Evolutionary conservation across 2,329 filamentous ascomycete genomes (phyloP), one percentile per base, ranked within the genome.

Genomic region (Monilinia vaccinii-corymbosi): DNA sequence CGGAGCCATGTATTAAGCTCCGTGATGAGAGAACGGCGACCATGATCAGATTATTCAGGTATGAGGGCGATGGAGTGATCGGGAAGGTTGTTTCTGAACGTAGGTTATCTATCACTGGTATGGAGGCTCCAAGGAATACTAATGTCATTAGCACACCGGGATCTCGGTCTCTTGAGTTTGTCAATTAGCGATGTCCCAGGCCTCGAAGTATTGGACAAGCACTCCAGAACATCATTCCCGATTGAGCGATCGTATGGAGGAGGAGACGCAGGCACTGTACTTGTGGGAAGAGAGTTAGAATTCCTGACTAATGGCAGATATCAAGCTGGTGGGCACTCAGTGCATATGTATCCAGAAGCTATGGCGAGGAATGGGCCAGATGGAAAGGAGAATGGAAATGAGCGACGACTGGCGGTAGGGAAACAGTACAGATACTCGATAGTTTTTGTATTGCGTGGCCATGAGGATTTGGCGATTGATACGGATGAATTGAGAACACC

Each of bases 381-480:
- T 18, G 16, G 34, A 28, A n/a, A 46, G 3, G 51, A 61, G 8
- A 28, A 38, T 21, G 45, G 36, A 23, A 23, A 28, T 1, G 2
- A 23, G 9, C 11, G 10, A 23, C 25, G 44, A 6, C 32, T 34
- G 8, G 31, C 13, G 1, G n/a, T 6, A 6, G 13, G 13, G 21
- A 56, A 36, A 47, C 7, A 48, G 42, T 68, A 65, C 40, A 59
- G 66, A 14, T 68, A 67, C 40, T 69, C 68, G 2, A 64, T 68
- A 32, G 67, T 70, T 13, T 69, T 70, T 53, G 65, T 70, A n/a
- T 52, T 68, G 31, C 58, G 66, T 40, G 67, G 67, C 8, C 66
- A 70, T 56, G 60, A 59, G n/a, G 60, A 65, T 1, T 45, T 67
- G 4, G 53, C 49, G 1, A 60, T 70, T 23, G 51, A 69, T 60